phyloP scores from a whole-genome alignment of 352 stramenopile species.

The Globisporangium perplexum region DNA sequence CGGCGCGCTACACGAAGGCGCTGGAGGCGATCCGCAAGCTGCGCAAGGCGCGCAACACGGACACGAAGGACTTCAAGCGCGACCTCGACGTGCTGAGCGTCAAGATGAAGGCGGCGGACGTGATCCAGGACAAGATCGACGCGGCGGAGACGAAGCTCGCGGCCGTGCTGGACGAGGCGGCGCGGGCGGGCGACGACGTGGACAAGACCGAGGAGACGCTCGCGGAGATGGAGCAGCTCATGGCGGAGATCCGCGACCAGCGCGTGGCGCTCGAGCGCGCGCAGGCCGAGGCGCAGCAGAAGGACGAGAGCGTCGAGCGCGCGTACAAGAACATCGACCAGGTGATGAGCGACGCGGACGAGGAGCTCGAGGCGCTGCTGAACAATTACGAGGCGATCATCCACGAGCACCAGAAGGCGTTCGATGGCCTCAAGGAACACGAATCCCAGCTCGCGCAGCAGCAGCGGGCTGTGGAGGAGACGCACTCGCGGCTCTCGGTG shows the following conservation, averaged over 20 bases:
- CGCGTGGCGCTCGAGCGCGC: conserved; percentile 27
- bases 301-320: conserved; percentile 30
- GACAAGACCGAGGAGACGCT: conserved; percentile 43
- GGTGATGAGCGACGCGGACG: conserved; percentile 68
- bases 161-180: conserved; percentile 26
- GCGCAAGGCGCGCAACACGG: conserved; percentile 74
- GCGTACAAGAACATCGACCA: conserved; percentile 52
- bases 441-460: conserved; percentile 20
- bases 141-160: conserved; percentile 37
- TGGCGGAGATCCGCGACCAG: conserved; percentile 33
- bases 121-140: conserved; percentile 53
- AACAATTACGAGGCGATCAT: conserved; percentile 56
- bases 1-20: conserved; percentile 96
- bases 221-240: conserved; percentile 42
- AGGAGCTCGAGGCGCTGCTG: conserved; percentile 44
- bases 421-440: conserved; percentile 26
- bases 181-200: conserved; percentile 29
- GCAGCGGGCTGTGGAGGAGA: conserved; percentile 16
- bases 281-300: conserved; percentile 25
- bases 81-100: conserved; percentile 89
- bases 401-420: conserved; percentile 28
- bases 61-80: conserved; percentile 92
- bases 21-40: conserved; percentile 95
- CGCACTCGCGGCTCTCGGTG: conserved; percentile 28
- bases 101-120: conserved; percentile 64